phyloP scores from a whole-genome alignment of 331 rosid species.

The Erythrophleum ivorense region DNA sequence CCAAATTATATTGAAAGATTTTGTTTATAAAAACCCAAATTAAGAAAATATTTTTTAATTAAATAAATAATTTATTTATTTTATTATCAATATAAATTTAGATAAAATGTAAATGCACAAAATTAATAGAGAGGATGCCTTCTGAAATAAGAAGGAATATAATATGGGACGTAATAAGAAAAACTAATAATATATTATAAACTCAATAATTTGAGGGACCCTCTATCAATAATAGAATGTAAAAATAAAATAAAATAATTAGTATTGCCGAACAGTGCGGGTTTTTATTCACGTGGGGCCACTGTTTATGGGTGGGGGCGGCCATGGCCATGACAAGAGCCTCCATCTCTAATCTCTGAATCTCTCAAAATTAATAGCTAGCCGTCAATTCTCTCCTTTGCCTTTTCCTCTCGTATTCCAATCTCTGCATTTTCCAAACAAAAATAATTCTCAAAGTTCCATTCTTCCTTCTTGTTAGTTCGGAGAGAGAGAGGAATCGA shows the following conservation, averaged over 20 bases:
- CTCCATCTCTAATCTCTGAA: conserved; percentile 32
- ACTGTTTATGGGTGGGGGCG: conserved; percentile 46
- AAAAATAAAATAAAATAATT: background rate
- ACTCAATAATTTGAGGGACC: background rate
- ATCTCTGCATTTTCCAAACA: background rate
- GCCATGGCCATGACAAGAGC: conserved; percentile 40
- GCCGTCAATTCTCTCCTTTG: conserved; percentile 28
- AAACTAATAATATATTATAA: background rate
- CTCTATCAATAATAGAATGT: no score
- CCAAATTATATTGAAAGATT: no score
- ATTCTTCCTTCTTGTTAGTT: background rate
- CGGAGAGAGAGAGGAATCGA: background rate
- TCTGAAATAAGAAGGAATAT: no score
- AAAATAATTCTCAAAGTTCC: background rate
- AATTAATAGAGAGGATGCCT: no score
- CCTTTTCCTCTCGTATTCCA: background rate
- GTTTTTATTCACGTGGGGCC: conserved; percentile 66
- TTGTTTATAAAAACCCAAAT: no score
- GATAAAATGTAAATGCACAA: no score
- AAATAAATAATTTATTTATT: no score
- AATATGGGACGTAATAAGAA: no score
- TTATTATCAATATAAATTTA: no score
- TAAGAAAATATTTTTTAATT: no score
- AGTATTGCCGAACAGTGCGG: conserved; percentile 39
- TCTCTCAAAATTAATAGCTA: conserved; percentile 5